Percentiles rank a stretch among this genome's conserved stretches.
phyloP scores from a whole-genome alignment of 2,329 filamentous ascomycete genomes.

The Cercospora zeina region DNA sequence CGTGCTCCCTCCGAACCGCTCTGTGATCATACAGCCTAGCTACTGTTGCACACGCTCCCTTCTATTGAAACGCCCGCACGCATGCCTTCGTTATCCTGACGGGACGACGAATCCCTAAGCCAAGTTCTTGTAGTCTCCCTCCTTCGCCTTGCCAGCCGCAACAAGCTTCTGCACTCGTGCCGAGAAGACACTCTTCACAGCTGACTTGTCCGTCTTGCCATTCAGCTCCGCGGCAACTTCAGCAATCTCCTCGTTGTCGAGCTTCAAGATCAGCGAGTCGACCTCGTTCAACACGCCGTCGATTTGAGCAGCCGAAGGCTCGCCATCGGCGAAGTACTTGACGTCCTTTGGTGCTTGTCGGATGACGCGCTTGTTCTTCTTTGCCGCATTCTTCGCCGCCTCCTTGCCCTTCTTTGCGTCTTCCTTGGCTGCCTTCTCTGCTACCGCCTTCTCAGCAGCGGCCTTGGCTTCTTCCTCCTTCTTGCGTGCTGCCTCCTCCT shows the following conservation, averaged over 20 bases:
- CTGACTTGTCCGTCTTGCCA: conserved; percentile 71
- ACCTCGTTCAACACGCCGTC: conserved; percentile 82
- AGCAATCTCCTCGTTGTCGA: conserved; percentile 88
- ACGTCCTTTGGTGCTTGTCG: conserved; percentile 93
- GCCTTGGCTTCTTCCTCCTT: conserved; percentile 69
- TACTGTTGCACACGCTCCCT: background rate
- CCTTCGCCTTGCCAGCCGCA: conserved; percentile 80
- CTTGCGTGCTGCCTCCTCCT: conserved; percentile 78
- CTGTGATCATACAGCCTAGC: conserved; percentile 9
- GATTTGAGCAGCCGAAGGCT: conserved; percentile 74
- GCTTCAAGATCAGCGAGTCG: conserved; percentile 81
- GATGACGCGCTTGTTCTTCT: conserved; percentile 99
- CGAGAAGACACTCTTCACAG: conserved; percentile 82
- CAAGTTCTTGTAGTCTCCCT: conserved; percentile 70
- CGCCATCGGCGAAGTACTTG: conserved; percentile 81
- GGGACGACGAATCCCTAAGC: conserved; percentile 21
- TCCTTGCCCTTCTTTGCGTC: conserved; percentile 95
- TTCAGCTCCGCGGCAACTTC: conserved; percentile 77
- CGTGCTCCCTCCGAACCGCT: background rate
- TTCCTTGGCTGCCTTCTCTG: conserved; percentile 80
- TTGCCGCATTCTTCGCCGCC: conserved; percentile 95
- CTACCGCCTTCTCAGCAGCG: conserved; percentile 79
- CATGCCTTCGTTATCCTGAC: conserved; percentile 5
- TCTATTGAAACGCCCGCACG: conserved; percentile 5
- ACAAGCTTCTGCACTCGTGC: conserved; percentile 77